These are phyloP conservation scores for Stachybotrys chlorohalonatus DNA, from an alignment of 2,329 filamentous ascomycete species.

Conservation along the genomic window DNA sequence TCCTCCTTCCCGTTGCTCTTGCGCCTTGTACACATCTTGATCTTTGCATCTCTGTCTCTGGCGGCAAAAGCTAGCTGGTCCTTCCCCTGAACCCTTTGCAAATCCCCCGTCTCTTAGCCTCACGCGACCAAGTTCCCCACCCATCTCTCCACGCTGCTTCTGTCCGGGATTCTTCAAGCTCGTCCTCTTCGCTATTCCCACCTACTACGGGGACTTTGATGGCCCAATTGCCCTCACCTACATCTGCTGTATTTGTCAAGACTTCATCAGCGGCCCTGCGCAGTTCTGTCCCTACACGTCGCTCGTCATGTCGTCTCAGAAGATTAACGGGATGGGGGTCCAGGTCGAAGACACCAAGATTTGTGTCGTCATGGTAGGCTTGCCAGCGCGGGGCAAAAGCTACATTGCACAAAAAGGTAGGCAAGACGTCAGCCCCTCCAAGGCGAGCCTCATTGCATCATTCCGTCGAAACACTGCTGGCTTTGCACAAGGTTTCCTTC, in stretches of 20 bases:
- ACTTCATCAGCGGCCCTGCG: constrained; percentile 7
- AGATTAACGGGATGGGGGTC: constrained; percentile 59
- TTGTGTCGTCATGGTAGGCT: constrained; percentile 97
- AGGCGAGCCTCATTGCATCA: background rate
- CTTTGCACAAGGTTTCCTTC: background rate
- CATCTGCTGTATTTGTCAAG: constrained; percentile 1
- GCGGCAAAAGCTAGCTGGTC: background rate
- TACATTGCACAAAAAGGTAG: constrained; percentile 94
- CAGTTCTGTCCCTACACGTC: background rate
- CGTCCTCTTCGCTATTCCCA: background rate
- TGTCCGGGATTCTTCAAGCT: background rate
- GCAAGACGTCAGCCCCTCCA: constrained; percentile 12
- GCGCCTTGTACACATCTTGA: background rate
- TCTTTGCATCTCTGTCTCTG: background rate
- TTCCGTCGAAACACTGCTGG: no score
- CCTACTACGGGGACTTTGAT: background rate
- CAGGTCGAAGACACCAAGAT: constrained; percentile 95
- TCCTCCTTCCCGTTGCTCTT: background rate
- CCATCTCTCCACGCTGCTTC: background rate
- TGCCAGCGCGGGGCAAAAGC: constrained; percentile 93
- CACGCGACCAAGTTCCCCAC: background rate
- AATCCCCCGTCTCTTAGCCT: background rate
- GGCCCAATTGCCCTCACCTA: background rate
- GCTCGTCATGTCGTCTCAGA: constrained; percentile 32
- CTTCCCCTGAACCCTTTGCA: background rate